Conservation (phyloP, 1,139 yeast genomes). For the Suhomyces bokatorum region DNA sequence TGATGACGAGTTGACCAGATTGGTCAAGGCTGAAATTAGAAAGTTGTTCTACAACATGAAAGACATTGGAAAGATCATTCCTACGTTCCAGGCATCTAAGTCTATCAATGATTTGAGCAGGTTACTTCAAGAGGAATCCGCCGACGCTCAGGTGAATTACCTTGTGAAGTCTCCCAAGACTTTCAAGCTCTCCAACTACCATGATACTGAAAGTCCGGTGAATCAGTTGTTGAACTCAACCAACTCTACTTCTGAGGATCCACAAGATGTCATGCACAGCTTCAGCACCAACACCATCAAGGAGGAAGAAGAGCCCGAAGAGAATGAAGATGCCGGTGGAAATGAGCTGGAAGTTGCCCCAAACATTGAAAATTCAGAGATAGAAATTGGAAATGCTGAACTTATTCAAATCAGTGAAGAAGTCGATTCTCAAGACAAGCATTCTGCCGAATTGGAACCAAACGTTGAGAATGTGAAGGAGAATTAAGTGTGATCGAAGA, state of each 20-base stretch:
- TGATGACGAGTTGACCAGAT: constrained; percentile 35
- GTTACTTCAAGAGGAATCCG: constrained; percentile 12
- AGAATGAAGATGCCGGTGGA: constrained; percentile 12
- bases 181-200: constrained; percentile 39
- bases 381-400: neutral
- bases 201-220: constrained; percentile 42
- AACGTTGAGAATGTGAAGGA: neutral
- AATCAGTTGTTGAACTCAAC: constrained; percentile 35
- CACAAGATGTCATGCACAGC: constrained; percentile 25
- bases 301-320: constrained; percentile 46
- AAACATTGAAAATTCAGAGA: neutral
- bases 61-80: constrained; percentile 40
- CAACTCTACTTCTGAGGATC: constrained; percentile 16
- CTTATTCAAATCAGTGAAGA: neutral
- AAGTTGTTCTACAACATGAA: constrained; percentile 38
- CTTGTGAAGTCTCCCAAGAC: constrained; percentile 49
- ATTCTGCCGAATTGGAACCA: neutral
- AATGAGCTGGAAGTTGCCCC: neutral
- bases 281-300: constrained; percentile 39
- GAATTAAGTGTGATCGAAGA: neutral
- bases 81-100: constrained; percentile 38
- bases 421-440: neutral
- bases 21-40: constrained; percentile 41
- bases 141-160: constrained; percentile 18
- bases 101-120: constrained; percentile 31